phyloP scores from a whole-genome alignment of 768 basidiomycete species.

The Boletus insuetus region DNA sequence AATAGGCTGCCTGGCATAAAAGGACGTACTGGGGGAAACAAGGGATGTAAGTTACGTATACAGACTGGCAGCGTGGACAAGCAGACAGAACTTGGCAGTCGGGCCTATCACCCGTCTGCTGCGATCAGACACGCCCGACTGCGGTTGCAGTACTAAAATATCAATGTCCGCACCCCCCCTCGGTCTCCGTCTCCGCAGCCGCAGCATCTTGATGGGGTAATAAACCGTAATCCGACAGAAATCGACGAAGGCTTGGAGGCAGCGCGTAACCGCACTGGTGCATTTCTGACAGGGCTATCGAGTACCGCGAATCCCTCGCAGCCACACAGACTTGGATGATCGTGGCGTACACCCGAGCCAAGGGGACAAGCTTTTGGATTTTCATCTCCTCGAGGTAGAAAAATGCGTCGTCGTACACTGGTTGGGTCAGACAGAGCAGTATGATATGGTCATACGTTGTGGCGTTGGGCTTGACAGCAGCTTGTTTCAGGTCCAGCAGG shows the following conservation, averaged over 20 bases:
- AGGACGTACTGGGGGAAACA: too few relatives aligned
- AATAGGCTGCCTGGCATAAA: too few relatives aligned
- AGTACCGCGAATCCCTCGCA: constrained; percentile 58
- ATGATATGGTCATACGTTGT: constrained; percentile 69
- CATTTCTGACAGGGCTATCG: constrained; percentile 72
- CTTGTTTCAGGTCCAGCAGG: constrained; percentile 62
- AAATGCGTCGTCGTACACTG: constrained; percentile 82
- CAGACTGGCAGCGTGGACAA: too few relatives aligned
- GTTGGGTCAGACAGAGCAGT: constrained; percentile 64
- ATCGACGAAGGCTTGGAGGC: constrained; percentile 28
- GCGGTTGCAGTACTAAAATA: not conserved
- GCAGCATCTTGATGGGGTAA: not conserved
- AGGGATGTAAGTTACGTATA: too few relatives aligned
- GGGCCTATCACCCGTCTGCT: too few relatives aligned
- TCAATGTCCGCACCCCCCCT: not conserved
- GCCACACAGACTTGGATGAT: constrained; percentile 58
- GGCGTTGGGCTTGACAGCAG: constrained; percentile 51
- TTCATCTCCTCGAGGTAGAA: constrained; percentile 91
- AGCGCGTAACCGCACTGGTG: constrained; percentile 51
- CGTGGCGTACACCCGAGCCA: constrained; percentile 51
- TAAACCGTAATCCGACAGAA: constrained; percentile 27
- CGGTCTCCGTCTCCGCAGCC: not conserved
- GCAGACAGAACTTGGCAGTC: too few relatives aligned
- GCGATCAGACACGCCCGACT: not conserved
- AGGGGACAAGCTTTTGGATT: constrained; percentile 52